These are phyloP conservation scores for Pseudotsuga menziesii DNA, from an alignment of 75 land plant species.

Conservation along the genomic window DNA sequence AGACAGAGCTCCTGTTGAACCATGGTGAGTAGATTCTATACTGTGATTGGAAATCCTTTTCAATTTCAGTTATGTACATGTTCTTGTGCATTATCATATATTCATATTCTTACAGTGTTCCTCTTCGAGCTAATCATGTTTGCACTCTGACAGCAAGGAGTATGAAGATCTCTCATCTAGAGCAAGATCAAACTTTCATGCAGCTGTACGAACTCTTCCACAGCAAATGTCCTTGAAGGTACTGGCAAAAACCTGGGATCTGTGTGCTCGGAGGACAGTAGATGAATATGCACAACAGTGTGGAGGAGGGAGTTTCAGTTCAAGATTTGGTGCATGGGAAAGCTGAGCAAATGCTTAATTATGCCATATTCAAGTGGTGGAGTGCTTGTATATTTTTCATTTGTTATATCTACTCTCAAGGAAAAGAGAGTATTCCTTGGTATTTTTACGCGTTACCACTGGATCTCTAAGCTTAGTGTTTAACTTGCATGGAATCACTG, in stretches of 20 bases:
- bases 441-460: too few relatives aligned
- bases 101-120: neutral
- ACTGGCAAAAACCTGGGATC: constrained; percentile 91
- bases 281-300: constrained; percentile 58
- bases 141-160: constrained; percentile 30
- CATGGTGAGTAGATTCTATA: constrained; percentile 42
- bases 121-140: neutral
- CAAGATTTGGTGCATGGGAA: constrained; percentile 78
- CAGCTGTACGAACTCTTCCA: constrained; percentile 53
- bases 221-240: constrained; percentile 68
- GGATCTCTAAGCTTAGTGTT: too few relatives aligned
- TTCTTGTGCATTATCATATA: neutral
- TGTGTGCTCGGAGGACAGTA: constrained; percentile 69
- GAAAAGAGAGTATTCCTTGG: too few relatives aligned
- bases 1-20: constrained; percentile 63
- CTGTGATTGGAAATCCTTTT: neutral
- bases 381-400: too few relatives aligned
- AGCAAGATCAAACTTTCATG: constrained; percentile 56
- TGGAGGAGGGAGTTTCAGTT: constrained; percentile 93
- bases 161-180: constrained; percentile 55
- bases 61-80: neutral
- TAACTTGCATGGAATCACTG: too few relatives aligned
- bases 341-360: constrained; percentile 27
- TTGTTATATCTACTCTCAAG: too few relatives aligned
- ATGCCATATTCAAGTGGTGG: too few relatives aligned